Percentiles rank a stretch among this genome's conserved stretches.
Conservation (phyloP, 768 basidiomycete species). For the Chalciporus pseudorubinellus region DNA sequence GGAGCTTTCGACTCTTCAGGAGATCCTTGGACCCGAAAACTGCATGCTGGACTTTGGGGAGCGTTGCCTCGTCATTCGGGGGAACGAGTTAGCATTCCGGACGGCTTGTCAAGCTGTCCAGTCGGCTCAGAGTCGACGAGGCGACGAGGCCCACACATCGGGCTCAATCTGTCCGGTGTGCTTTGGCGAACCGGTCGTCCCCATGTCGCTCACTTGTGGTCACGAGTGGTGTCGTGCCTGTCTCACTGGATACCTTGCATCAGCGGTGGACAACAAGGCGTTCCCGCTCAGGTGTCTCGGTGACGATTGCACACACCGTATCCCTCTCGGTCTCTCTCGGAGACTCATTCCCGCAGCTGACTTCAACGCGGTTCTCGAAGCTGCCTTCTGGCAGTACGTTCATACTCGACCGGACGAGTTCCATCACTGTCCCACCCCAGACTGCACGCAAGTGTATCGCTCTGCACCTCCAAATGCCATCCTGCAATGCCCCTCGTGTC, state of each 20-base stretch:
- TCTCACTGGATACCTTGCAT: conserved; percentile 53
- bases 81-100: conserved; percentile 39
- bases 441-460: conserved; percentile 75
- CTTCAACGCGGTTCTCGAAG: conserved; percentile 53
- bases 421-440: conserved; percentile 75
- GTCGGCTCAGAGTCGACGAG: conserved; percentile 34
- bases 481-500: conserved; percentile 70
- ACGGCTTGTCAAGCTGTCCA: conserved; percentile 41
- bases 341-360: conserved; percentile 49
- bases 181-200: conserved; percentile 52
- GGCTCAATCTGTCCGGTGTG: conserved; percentile 63
- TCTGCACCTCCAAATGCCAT: conserved; percentile 45
- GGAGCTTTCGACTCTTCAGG: conserved; percentile 45
- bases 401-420: conserved; percentile 60
- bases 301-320: conserved; percentile 53
- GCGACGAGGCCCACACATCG: conserved; percentile 25
- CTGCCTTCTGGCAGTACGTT: conserved; percentile 61
- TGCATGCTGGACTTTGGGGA: conserved; percentile 46
- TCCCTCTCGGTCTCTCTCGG: conserved; percentile 53
- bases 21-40: conserved; percentile 55
- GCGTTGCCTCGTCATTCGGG: conserved; percentile 52
- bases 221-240: conserved; percentile 70
- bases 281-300: conserved; percentile 80
- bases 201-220: conserved; percentile 57
- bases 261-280: conserved; percentile 52